Evolutionary conservation across 257 asterid species (phyloP), one percentile per base, ranked within the genome.

Genomic region (Gentiana dahurica): DNA sequence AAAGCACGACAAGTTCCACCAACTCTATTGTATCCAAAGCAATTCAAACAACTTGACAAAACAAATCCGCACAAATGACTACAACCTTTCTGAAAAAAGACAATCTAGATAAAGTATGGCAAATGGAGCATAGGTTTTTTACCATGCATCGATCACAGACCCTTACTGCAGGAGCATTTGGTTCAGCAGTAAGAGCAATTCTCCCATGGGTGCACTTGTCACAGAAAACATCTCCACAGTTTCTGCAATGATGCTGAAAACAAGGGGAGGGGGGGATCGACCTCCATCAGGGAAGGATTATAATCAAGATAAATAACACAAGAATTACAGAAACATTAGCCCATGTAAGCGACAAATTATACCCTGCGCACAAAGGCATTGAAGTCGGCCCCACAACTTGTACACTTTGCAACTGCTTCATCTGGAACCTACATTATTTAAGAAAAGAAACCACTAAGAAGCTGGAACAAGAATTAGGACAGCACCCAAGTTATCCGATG

Each of bases 121-220:
- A 63, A 65, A 54, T 64, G 67, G 38, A 13, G 52, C 24, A 12
- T 8, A 12, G 12, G 13, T 54, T 12, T 34, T 60, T 50, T 82
- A 90, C 97, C 95, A 80, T 56, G 82, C 97, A 90, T 54, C 94
- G 90, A 62, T 84, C 90, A 52, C 97, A 90, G 65, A 90, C 96
- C 71, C 97, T 78, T 54, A 90, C 95, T 34, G 75, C 83, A 11
- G 95, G 91, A 75, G 96, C 88, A 74, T 82, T 80, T 74, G 84
- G 94, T 47, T 90, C 97, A 74, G 94, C 78, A 37, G 79, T 90
- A 64, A 90, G 90, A 50, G 91, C 84, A 60, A 87, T 84, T 79
- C 97, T 79, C 65, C 95, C 96, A 44, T 86, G 94, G 54, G 95
- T 86, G 81, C 97, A 90, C 83, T 90, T 86, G 85, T 84, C 96